Evolutionary conservation across 148 eudicot species (phyloP).

Genomic region (Fallopia convolvulus): DNA sequence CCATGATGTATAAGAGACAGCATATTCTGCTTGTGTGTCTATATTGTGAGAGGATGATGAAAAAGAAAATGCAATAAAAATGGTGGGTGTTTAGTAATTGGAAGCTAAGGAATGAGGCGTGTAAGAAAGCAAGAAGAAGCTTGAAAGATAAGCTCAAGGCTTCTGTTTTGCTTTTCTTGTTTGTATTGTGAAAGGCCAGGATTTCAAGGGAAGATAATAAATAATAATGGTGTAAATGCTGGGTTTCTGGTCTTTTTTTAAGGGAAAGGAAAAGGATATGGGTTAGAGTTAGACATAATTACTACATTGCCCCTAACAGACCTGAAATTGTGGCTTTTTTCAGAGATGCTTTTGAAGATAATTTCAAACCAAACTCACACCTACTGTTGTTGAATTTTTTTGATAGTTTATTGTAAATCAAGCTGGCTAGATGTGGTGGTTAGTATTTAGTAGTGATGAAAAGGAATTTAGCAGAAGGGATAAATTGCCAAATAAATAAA

Average conservation of each 20-base stretch:
- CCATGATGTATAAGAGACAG: neutral
- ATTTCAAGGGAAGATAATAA: neutral
- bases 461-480: neutral
- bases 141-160: neutral
- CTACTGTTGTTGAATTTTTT: constrained; percentile 3
- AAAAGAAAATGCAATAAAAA: neutral
- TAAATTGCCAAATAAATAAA: neutral
- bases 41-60: neutral
- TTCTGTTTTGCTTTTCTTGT: constrained; percentile 13
- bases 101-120: neutral
- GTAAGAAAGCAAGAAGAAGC: neutral
- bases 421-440: constrained; percentile 5
- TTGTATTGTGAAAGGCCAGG: constrained; percentile 4
- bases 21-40: constrained; percentile 4
- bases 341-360: neutral
- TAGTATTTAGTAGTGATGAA: neutral
- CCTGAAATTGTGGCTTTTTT: neutral
- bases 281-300: neutral
- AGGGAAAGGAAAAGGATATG: neutral
- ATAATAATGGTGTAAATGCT: neutral
- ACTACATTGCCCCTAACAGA: neutral
- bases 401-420: neutral
- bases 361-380: constrained; percentile 7
- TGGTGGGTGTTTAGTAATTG: neutral
- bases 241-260: neutral